Base-by-base conservation (phyloP, 208 protist species). In the Trypanosoma vivax region DNA sequence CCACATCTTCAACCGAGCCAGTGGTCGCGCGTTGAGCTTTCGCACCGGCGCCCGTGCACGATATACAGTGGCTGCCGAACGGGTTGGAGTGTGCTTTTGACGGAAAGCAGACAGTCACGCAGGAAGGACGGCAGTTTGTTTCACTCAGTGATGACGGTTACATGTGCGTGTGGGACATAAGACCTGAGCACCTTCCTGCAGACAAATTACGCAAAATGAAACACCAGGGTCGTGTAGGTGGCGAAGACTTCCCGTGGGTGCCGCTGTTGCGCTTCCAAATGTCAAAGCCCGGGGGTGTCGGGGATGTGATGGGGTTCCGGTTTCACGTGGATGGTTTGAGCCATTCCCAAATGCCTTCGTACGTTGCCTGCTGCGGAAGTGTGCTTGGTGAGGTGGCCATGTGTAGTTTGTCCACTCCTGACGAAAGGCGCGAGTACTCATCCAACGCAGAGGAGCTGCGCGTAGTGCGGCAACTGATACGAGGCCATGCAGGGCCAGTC, bases 201-300 rank as follows among this genome's bases (percentile, higher is more conserved):
- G 83, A 95, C 55, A 95, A 93, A 57, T 70, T 90, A 38, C 85
- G 89, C 43, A 95, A 95, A 71, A 80, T 93, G 47, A 87, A 87
- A 66, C 83, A 91, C 47, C 81, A 92, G 56, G 74, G 63, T 54
- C 79, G 79, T 46, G 53, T 61, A 10, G 72, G 60, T 14, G 73
- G 73, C 3, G 56, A 79, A 48, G 80, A 90, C 16, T 73, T 85
- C 45, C 65, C 73, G 42, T 95, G 89, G 86, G 79, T 93, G 39
- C 89, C 89, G 43, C 58, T 95, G 48, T 60, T 86, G 33, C 57
- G 62, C n/a, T 91, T 87, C 56, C 66, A 78, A 50, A 66, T 93
- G 34, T 60, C 69, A 2, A 73, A 67, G 31, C 77, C 79, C 3
- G 89, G 92, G 40, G 80, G 77, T 52, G 60, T 38, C 24, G 65